These are phyloP conservation scores for Margaritispora aquatica DNA, from an alignment of 495 filamentous ascomycete species.

Conservation along the genomic window DNA sequence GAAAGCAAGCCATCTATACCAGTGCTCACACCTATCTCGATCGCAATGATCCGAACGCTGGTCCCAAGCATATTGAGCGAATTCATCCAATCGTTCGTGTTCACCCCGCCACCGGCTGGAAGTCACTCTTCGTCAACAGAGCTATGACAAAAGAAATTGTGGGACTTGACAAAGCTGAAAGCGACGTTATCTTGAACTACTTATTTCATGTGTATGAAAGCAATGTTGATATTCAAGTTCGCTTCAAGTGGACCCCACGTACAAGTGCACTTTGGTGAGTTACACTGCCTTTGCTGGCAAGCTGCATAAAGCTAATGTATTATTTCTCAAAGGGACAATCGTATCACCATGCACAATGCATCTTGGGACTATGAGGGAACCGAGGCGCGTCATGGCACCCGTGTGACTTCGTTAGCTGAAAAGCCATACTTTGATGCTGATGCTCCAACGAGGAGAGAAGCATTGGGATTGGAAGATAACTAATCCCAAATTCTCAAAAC, in stretches of 20 bases:
- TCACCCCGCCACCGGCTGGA: conserved; percentile 78
- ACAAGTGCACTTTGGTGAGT: conserved; percentile 60
- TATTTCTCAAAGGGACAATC: conserved; percentile 51
- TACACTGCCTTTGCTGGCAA: background rate
- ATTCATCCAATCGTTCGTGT: conserved; percentile 63
- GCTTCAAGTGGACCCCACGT: conserved; percentile 56
- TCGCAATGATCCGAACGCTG: conserved; percentile 51
- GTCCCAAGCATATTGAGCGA: conserved; percentile 58
- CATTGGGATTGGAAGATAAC: conserved; percentile 20
- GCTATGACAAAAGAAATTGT: conserved; percentile 59
- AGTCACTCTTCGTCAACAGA: conserved; percentile 60
- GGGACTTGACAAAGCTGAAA: conserved; percentile 61
- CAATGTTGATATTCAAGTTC: conserved; percentile 75
- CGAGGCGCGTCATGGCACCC: conserved; percentile 49
- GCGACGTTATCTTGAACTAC: conserved; percentile 51
- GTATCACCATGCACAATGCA: conserved; percentile 62
- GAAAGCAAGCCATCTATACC: conserved; percentile 57
- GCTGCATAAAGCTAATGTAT: background rate
- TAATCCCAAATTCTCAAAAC: background rate
- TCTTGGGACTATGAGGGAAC: conserved; percentile 53
- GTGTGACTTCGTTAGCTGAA: conserved; percentile 63
- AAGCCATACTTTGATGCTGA: conserved; percentile 59
- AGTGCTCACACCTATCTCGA: conserved; percentile 64
- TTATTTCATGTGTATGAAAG: conserved; percentile 58
- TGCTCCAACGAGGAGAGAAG: conserved; percentile 53